A percentile compares a stretch with the other conserved stretches of the same genome.
Conservation (phyloP, 176 grass and related monocot genomes). For the Eleusine coracana region DNA sequence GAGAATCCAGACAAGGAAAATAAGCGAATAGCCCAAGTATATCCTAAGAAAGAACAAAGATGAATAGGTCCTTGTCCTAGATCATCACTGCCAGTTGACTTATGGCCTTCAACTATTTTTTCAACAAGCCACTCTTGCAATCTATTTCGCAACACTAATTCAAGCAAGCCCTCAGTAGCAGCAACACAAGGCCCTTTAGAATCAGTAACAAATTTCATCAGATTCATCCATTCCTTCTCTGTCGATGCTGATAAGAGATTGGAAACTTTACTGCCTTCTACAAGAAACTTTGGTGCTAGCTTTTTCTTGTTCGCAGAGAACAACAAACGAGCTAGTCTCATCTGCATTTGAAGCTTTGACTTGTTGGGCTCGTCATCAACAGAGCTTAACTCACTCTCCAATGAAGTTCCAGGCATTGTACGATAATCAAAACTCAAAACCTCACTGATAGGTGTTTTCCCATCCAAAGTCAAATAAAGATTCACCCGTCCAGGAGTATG, state of each 20-base stretch:
- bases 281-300: conserved; percentile 55
- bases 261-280: conserved; percentile 66
- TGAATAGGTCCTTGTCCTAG: conserved; percentile 92
- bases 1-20: conserved; percentile 83
- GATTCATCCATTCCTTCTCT: conserved; percentile 81
- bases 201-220: conserved; percentile 51
- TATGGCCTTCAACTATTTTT: conserved; percentile 77
- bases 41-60: conserved; percentile 86
- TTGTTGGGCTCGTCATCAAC: conserved; percentile 49
- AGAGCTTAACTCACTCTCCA: conserved; percentile 24
- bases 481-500: conserved; percentile 67
- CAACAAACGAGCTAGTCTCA: conserved; percentile 73
- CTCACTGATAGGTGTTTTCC: conserved; percentile 75
- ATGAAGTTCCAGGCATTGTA: conserved; percentile 36
- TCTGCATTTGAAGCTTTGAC: conserved; percentile 66
- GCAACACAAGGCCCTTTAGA: conserved; percentile 34
- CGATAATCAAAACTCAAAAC: conserved; percentile 77
- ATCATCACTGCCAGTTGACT: conserved; percentile 64
- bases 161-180: conserved; percentile 64
- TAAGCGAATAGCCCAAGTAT: conserved; percentile 81
- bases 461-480: conserved; percentile 80
- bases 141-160: conserved; percentile 79
- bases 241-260: conserved; percentile 61
- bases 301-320: conserved; percentile 69
- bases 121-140: conserved; percentile 96